Base-by-base conservation (phyloP, 176 grass and related monocot species). In the Zea luxurians region DNA sequence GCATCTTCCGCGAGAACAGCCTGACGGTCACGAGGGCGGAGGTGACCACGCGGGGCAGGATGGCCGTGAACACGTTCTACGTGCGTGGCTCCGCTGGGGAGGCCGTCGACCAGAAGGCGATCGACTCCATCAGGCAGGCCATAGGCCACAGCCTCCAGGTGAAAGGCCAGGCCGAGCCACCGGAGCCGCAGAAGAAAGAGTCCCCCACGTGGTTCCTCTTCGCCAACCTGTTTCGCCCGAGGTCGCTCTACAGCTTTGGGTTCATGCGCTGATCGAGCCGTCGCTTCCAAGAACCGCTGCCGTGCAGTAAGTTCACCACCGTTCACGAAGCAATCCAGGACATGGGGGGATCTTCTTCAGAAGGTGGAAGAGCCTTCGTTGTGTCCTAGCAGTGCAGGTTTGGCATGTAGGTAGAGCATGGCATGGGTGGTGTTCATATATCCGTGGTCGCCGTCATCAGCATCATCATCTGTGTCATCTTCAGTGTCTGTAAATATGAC, bases 1-100 rank as follows among this genome's bases (percentile, higher is more conserved):
- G 92, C 63, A 96, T 91, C 72, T 96, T 96, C 75, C 92, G 92
- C 0, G 92, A 95, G 85, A 83, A 95, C 82, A 84, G 92, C 83
- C 75, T 95, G 61, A 91, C 84, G 0, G 86, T 95, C 34, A 92
- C 86, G 70, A 96, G 89, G 75, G 92, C 92, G 65, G 89, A 96
- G 53, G 92, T 96, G 17, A 80, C 75, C 66, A 96, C 92, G n/a
- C 83, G 71, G 77, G 89, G 78, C 60, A 73, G 73, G 17, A 96
- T 73, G 70, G 89, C 86, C 20, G 47, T 89, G 20, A 96, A 96
- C 83, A 96, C 82, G 40, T 96, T 96, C 83, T 96, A 96, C 35
- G 87, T 95, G 12, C 82, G 82, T 0, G 84, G 86, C 61, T 83
- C 89, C 13, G 68, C 79, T 2, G 92, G 86, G 18, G 83, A 88